Base-by-base conservation (phyloP, 768 basidiomycete genomes). In the Collybiopsis luxurians region DNA sequence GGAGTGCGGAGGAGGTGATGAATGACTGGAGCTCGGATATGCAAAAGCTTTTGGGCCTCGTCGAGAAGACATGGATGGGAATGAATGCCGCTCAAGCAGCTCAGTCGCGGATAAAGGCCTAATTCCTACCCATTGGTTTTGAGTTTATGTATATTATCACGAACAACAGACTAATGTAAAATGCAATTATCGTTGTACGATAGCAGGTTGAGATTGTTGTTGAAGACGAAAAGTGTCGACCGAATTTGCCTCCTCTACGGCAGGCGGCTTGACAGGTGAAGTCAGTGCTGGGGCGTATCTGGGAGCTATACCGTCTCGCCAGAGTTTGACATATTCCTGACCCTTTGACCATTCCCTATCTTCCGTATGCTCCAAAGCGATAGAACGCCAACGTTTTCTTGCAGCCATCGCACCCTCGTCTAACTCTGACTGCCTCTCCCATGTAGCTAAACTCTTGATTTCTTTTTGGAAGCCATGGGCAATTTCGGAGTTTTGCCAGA, bases 61-160 rank as follows among this genome's bases (percentile, higher is more conserved):
- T 95, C 13, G 97, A 99, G 76, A 98, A 98, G 83, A 94, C 93
- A n/a, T 97, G 95, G 92, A 94, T 94, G 92, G 89, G 89, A 36
- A 87, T 94, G 82, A 93, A 93, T 62, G 91, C 92, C 31, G 91
- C 92, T 11, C 83, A 90, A 68, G 91, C 92, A 46, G 91, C 91
- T 21, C 89, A 90, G 62, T 84, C 89, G 49, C 78, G 85, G 58
- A 61, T 76, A 59, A 80, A 78, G 60, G 73, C 53, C 26, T 40
- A 38, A 39, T 51, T 15, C 13, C 28, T 19, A 34, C 5, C 10
- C 24, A 34, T 13, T 13, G 13, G 31, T 34, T 13, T 13, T 13
- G 13, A 34, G 31, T 34, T 13, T 13, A 34, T 34, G 31, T 13
- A 34, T 6, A 13, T 34, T 5, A 6, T 6, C 13, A 13, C 31